Evolutionary conservation across 192 early-diverging fungal genomes (phyloP).

Genomic region (Radiomyces spectabilis): DNA sequence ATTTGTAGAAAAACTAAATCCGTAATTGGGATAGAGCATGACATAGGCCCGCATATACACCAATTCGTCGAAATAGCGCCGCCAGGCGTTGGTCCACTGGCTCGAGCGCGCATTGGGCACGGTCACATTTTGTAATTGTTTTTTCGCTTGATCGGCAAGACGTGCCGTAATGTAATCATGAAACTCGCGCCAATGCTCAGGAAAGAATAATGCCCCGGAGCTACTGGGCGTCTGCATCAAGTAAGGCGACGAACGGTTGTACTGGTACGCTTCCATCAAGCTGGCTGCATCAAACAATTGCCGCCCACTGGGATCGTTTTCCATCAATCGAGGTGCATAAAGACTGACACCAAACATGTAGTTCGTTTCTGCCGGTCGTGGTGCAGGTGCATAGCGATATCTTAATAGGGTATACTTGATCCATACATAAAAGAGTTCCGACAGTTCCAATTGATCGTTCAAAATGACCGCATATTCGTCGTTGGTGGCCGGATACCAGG

Average conservation of each 20-base stretch:
- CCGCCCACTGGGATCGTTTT: conserved; percentile 35
- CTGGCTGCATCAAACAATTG: conserved; percentile 30
- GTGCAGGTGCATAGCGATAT: conserved; percentile 39
- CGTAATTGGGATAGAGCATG: conserved; percentile 50
- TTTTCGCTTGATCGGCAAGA: conserved; percentile 31
- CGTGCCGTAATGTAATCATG: conserved; percentile 49
- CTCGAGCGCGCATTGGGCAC: conserved; percentile 42
- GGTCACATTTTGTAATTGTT: conserved; percentile 36
- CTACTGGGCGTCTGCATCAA: conserved; percentile 43
- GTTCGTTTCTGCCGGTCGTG: background rate
- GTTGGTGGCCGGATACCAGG: conserved; percentile 45
- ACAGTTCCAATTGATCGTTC: conserved; percentile 51
- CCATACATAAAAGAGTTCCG: conserved; percentile 46
- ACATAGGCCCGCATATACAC: conserved; percentile 53
- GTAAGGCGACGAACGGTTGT: conserved; percentile 37
- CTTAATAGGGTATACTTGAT: conserved; percentile 42
- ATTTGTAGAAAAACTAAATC: conserved; percentile 46
- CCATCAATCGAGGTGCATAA: conserved; percentile 40
- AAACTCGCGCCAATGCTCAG: conserved; percentile 53
- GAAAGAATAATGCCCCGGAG: conserved; percentile 52
- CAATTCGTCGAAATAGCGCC: conserved; percentile 49
- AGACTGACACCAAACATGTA: conserved; percentile 47
- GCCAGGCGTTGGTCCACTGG: conserved; percentile 48
- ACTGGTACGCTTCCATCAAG: conserved; percentile 31
- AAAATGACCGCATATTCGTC: conserved; percentile 48